phyloP scores from a whole-genome alignment of 331 rosid genomes.

The Cydonia oblonga region DNA sequence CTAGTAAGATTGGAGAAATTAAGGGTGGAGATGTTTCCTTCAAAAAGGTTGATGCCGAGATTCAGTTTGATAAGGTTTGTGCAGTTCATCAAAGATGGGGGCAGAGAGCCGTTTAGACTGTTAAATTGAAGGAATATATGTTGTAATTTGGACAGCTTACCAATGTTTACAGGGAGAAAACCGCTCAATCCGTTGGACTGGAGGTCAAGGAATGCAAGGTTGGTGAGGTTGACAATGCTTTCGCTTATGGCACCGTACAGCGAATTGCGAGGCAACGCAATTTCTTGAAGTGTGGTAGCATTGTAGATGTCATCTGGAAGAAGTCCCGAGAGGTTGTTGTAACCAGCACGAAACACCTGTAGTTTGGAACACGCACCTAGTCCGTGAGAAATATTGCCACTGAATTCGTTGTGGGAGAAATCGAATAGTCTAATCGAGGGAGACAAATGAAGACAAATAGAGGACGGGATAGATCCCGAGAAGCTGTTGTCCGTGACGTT shows the following conservation, averaged over 20 bases:
- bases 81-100: background rate
- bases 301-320: no score
- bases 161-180: background rate
- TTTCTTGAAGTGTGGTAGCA: background rate
- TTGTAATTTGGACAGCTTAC: background rate
- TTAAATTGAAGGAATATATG: background rate
- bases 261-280: background rate
- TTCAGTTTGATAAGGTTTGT: background rate
- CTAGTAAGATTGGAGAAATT: background rate
- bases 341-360: background rate
- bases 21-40: background rate
- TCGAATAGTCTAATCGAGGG: background rate
- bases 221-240: background rate
- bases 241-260: background rate
- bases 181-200: background rate
- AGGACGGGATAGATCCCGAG: background rate
- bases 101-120: background rate
- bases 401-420: background rate
- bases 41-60: background rate
- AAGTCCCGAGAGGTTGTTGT: no score
- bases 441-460: background rate
- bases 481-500: background rate
- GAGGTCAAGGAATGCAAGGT: background rate
- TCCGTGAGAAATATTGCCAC: background rate
- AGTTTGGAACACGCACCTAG: background rate